Conservation (phyloP, 495 filamentous ascomycete genomes). For the Entonaema liquescens region DNA sequence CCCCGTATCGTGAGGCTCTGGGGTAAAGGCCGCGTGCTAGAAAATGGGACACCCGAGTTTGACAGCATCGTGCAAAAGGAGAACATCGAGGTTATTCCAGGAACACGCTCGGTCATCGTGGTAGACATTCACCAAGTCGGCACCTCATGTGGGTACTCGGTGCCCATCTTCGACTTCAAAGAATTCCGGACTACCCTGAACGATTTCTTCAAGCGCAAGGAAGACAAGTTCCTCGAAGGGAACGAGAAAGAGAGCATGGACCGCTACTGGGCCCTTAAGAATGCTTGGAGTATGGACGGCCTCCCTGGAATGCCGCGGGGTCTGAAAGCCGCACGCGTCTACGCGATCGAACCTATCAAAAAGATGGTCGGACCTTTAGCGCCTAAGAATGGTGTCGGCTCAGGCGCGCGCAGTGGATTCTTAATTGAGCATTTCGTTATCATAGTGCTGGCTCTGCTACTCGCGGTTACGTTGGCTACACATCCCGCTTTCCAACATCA, state of each 20-base stretch:
- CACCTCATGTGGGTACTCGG: constrained; percentile 61
- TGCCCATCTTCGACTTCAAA: constrained; percentile 63
- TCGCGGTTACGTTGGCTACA: constrained; percentile 40
- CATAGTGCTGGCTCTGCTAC: constrained; percentile 27
- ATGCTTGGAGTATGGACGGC: constrained; percentile 62
- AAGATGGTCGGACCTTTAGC: constrained; percentile 60
- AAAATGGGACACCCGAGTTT: constrained; percentile 61
- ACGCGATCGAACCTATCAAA: constrained; percentile 57
- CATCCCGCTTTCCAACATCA: constrained; percentile 42
- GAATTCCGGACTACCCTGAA: constrained; percentile 57
- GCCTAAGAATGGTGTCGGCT: constrained; percentile 27
- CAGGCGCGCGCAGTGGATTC: constrained; percentile 17
- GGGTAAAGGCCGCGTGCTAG: constrained; percentile 71
- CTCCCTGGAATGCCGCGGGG: constrained; percentile 60
- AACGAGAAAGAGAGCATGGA: constrained; percentile 61
- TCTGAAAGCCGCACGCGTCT: constrained; percentile 48
- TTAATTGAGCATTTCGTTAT: constrained; percentile 39
- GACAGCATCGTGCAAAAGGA: constrained; percentile 56
- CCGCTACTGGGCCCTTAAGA: constrained; percentile 68
- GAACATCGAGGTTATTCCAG: constrained; percentile 52
- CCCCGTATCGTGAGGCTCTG: constrained; percentile 78
- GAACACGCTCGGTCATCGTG: constrained; percentile 68
- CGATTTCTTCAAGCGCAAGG: constrained; percentile 58
- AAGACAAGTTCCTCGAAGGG: constrained; percentile 51
- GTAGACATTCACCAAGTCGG: constrained; percentile 73